Evolutionary conservation across 2,329 filamentous ascomycete genomes (phyloP).

Genomic region (Alternaria dauci): DNA sequence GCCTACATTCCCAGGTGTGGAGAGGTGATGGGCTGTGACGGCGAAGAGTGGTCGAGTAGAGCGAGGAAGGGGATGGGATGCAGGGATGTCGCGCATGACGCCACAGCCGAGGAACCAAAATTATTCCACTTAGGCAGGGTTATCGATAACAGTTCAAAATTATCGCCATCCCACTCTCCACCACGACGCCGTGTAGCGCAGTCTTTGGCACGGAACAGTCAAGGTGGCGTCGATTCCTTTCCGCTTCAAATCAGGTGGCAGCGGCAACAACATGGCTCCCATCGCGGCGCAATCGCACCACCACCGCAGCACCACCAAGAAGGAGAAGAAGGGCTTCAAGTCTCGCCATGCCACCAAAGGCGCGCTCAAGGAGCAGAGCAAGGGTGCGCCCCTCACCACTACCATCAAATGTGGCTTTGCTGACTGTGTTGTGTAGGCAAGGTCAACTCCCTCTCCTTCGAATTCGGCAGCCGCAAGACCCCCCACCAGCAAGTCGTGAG

Average conservation of each 20-base stretch:
- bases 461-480: slow-evolving; percentile 80
- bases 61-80: background rate
- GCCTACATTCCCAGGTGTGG: background rate
- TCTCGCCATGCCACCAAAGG: slow-evolving; percentile 89
- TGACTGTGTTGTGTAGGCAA: slow-evolving; percentile 67
- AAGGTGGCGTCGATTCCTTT: slow-evolving; percentile 66
- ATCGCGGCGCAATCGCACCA: slow-evolving; percentile 72
- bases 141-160: slow-evolving; percentile 30
- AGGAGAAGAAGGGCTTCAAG: slow-evolving; percentile 89
- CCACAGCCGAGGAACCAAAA: slow-evolving; percentile 30
- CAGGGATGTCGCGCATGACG: slow-evolving; percentile 18
- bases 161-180: slow-evolving; percentile 33
- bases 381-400: slow-evolving; percentile 65
- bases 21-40: too few relatives aligned
- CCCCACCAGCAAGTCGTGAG: slow-evolving; percentile 97
- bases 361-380: slow-evolving; percentile 81
- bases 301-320: slow-evolving; percentile 92
- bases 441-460: slow-evolving; percentile 65
- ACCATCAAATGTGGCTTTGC: background rate
- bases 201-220: slow-evolving; percentile 24
- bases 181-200: slow-evolving; percentile 15
- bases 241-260: slow-evolving; percentile 81
- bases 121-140: slow-evolving; percentile 14
- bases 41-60: background rate
- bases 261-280: slow-evolving; percentile 73